Conservation (phyloP, 495 filamentous ascomycete species). For the Aspergillus heteromorphus region DNA sequence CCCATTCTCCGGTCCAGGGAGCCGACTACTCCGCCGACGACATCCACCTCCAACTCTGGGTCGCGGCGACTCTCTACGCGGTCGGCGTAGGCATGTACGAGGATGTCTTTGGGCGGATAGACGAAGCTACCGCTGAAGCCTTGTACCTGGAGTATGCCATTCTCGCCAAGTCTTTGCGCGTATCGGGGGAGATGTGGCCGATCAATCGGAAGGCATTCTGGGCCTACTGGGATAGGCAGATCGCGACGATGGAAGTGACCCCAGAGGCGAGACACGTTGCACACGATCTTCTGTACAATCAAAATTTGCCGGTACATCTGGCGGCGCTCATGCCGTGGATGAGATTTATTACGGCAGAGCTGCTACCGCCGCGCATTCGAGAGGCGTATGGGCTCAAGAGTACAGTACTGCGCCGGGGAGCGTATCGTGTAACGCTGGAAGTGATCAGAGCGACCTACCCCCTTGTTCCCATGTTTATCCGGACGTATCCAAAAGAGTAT, state of each 20-base stretch:
- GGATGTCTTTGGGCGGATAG: constrained; percentile 26
- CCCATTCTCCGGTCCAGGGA: constrained; percentile 28
- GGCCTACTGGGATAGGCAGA: constrained; percentile 35
- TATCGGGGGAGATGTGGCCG: constrained; percentile 34
- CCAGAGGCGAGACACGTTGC: constrained; percentile 29
- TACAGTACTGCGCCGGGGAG: constrained; percentile 5
- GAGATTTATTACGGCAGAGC: constrained; percentile 28
- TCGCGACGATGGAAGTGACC: constrained; percentile 26
- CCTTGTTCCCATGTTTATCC: constrained; percentile 21
- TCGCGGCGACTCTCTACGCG: constrained; percentile 37
- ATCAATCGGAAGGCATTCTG: constrained; percentile 29
- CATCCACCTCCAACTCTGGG: constrained; percentile 35
- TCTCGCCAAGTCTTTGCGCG: constrained; percentile 30
- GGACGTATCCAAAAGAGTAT: constrained; percentile 30
- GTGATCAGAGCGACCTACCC: constrained; percentile 26
- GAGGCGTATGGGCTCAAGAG: constrained; percentile 26
- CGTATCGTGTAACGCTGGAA: constrained; percentile 17
- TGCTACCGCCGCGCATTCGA: constrained; percentile 23
- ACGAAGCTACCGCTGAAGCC: constrained; percentile 16
- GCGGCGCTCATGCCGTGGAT: constrained; percentile 21
- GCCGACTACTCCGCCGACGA: constrained; percentile 30
- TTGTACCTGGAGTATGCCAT: constrained; percentile 36
- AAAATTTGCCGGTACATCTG: constrained; percentile 17
- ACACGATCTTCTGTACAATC: constrained; percentile 26
- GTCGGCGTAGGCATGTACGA: constrained; percentile 32